Percentiles rank a stretch among this genome's conserved stretches.
Evolutionary conservation across 2,329 filamentous ascomycete genomes (phyloP).

Genomic region (Penicillium griseofulvum): DNA sequence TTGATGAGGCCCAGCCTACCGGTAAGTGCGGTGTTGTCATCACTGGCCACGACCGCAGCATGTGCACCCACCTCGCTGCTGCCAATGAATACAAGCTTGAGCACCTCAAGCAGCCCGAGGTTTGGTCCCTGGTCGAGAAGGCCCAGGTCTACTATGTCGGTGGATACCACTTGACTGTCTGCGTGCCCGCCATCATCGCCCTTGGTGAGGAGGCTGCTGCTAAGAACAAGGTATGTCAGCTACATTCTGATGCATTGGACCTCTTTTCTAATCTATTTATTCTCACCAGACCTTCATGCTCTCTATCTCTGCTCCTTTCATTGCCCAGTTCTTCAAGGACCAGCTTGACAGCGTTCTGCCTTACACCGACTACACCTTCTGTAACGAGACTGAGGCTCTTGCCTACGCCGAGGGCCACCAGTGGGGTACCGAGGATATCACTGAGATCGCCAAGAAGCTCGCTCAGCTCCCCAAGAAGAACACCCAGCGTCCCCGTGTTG

Average conservation of each 20-base stretch:
- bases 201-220: constrained; percentile 84
- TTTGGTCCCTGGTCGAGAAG: constrained; percentile 88
- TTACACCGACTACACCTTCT: constrained; percentile 95
- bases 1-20: constrained; percentile 79
- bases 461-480: constrained; percentile 93
- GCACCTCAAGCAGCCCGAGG: constrained; percentile 83
- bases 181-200: constrained; percentile 82
- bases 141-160: constrained; percentile 90
- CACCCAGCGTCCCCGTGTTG: constrained; percentile 74
- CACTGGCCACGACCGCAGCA: constrained; percentile 90
- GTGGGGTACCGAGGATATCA: constrained; percentile 71
- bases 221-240: constrained; percentile 69
- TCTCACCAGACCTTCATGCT: constrained; percentile 67
- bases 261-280: constrained; percentile 1
- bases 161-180: constrained; percentile 97
- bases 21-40: constrained; percentile 96
- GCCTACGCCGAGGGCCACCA: constrained; percentile 81
- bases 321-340: constrained; percentile 97
- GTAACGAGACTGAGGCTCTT: constrained; percentile 92
- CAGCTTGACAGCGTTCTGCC: constrained; percentile 78
- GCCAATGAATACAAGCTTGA: constrained; percentile 97
- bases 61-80: constrained; percentile 92
- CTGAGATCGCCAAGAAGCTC: constrained; percentile 79
- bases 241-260: not conserved
- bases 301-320: constrained; percentile 92